These are phyloP conservation scores for Caryopteris hybrid DNA, from an alignment of 305 asterid species.

Conservation along the genomic window DNA sequence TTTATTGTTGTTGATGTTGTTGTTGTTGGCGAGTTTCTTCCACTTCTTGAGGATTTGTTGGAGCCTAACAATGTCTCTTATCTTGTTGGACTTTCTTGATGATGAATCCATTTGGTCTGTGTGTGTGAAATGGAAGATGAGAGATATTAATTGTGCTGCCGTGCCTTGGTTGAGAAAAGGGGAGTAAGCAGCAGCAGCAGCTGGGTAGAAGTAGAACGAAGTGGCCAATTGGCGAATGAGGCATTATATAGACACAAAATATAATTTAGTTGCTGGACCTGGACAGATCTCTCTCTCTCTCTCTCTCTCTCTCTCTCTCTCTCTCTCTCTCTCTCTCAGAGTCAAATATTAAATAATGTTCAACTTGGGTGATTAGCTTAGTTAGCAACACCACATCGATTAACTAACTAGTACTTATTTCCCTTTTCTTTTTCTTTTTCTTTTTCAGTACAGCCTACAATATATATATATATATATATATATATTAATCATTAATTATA, in stretches of 20 bases:
- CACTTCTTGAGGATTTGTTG: slow-evolving; percentile 84
- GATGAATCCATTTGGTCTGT: slow-evolving; percentile 33
- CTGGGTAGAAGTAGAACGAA: no score
- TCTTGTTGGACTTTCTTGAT: slow-evolving; percentile 61
- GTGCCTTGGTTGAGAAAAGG: not conserved
- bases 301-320: not conserved
- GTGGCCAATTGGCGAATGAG: slow-evolving; percentile 6
- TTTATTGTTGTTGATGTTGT: not conserved
- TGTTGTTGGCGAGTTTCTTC: slow-evolving; percentile 49
- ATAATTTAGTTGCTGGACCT: no score
- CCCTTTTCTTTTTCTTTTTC: not conserved
- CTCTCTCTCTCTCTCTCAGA: no score
- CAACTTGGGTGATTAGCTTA: slow-evolving; percentile 13
- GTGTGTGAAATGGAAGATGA: not conserved
- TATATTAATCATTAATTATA: slow-evolving; percentile 15
- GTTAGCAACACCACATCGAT: not conserved
- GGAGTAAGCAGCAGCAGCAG: no score
- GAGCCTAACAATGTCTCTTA: slow-evolving; percentile 76
- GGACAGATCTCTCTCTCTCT: not conserved
- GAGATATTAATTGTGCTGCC: no score
- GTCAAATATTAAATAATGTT: slow-evolving; percentile 18
- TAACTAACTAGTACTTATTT: not conserved
- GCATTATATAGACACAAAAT: slow-evolving; percentile 5
- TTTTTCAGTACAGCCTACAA: slow-evolving; percentile 22
- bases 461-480: not conserved